Percentiles rank a stretch among this genome's conserved stretches.
Evolutionary conservation across 805 yeast species (phyloP).

Genomic region (Candida schatavii): DNA sequence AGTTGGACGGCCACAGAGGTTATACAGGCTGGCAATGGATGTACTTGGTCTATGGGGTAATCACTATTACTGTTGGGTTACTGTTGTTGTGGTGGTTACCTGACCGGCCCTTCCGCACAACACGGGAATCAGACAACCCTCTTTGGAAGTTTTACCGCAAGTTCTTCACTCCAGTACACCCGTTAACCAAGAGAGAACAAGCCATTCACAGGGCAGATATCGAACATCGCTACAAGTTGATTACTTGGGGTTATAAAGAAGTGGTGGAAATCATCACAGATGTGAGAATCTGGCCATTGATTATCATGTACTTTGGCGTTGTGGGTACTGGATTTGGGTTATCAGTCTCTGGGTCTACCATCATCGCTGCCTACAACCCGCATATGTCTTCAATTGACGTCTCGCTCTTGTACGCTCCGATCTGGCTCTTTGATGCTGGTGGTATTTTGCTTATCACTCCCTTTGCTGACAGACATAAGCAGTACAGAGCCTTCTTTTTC

Average conservation of each 20-base stretch:
- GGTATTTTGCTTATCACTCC: slow-evolving; percentile 77
- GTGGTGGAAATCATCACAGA: slow-evolving; percentile 56
- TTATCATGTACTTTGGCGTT: slow-evolving; percentile 88
- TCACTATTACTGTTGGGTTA: slow-evolving; percentile 65
- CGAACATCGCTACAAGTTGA: slow-evolving; percentile 44
- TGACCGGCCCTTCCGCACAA: slow-evolving; percentile 54
- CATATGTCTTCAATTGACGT: slow-evolving; percentile 61
- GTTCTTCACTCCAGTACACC: slow-evolving; percentile 35
- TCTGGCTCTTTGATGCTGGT: slow-evolving; percentile 81
- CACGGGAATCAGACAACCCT: slow-evolving; percentile 12
- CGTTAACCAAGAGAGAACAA: slow-evolving; percentile 54
- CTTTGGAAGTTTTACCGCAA: slow-evolving; percentile 18
- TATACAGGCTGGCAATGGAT: slow-evolving; percentile 85
- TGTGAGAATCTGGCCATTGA: slow-evolving; percentile 71
- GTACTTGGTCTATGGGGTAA: slow-evolving; percentile 70
- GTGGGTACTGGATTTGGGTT: slow-evolving; percentile 90
- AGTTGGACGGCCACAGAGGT: slow-evolving; percentile 70
- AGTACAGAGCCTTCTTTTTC: slow-evolving; percentile 60
- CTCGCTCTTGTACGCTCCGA: slow-evolving; percentile 80
- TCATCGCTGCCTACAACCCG: slow-evolving; percentile 65
- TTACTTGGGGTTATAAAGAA: slow-evolving; percentile 60
- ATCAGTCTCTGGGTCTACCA: slow-evolving; percentile 80
- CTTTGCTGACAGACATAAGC: slow-evolving; percentile 67
- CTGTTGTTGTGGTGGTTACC: slow-evolving; percentile 81
- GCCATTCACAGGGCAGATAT: slow-evolving; percentile 60